A percentile compares a stretch with the other conserved stretches of the same genome.
Conservation (phyloP, 2,329 filamentous ascomycete species). For the Pseudocercospora fijiensis region DNA sequence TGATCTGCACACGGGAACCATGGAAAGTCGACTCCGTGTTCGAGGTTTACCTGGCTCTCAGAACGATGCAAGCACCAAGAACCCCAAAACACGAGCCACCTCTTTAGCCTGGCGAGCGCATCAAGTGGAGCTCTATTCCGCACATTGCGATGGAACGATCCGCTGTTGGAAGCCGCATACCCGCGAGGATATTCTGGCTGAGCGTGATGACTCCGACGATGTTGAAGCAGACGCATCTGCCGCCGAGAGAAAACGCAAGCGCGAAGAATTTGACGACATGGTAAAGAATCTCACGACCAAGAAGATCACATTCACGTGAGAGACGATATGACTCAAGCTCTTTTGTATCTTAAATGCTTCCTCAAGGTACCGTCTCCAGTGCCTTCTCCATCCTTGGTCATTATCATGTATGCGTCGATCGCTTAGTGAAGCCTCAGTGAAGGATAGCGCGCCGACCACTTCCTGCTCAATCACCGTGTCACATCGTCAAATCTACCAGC, state of each 20-base stretch:
- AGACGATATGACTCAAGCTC: not conserved
- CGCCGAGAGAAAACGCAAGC: slow-evolving; percentile 63
- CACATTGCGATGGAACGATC: slow-evolving; percentile 81
- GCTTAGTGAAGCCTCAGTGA: not conserved
- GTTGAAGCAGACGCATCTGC: slow-evolving; percentile 43
- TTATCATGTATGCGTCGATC: not conserved
- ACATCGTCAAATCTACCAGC: not conserved
- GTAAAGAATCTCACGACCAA: slow-evolving; percentile 73
- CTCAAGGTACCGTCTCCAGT: not conserved
- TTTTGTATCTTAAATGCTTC: not conserved
- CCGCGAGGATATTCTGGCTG: slow-evolving; percentile 47
- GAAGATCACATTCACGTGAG: slow-evolving; percentile 57
- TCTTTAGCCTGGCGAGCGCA: slow-evolving; percentile 73
- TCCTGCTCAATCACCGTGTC: not conserved
- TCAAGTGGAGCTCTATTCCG: slow-evolving; percentile 73
- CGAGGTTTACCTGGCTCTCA: slow-evolving; percentile 44
- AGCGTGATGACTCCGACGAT: slow-evolving; percentile 45
- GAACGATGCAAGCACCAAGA: slow-evolving; percentile 26
- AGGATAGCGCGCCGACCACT: not conserved
- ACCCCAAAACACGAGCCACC: slow-evolving; percentile 61
- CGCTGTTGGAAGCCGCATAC: slow-evolving; percentile 70
- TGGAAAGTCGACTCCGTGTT: slow-evolving; percentile 69
- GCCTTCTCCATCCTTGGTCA: not conserved
- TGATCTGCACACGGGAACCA: slow-evolving; percentile 72
- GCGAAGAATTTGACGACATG: slow-evolving; percentile 75